A percentile compares a stretch with the other conserved stretches of the same genome.
These are phyloP conservation scores for Vitis hybrid DNA, from an alignment of 177 flowering plant species.

Conservation along the genomic window DNA sequence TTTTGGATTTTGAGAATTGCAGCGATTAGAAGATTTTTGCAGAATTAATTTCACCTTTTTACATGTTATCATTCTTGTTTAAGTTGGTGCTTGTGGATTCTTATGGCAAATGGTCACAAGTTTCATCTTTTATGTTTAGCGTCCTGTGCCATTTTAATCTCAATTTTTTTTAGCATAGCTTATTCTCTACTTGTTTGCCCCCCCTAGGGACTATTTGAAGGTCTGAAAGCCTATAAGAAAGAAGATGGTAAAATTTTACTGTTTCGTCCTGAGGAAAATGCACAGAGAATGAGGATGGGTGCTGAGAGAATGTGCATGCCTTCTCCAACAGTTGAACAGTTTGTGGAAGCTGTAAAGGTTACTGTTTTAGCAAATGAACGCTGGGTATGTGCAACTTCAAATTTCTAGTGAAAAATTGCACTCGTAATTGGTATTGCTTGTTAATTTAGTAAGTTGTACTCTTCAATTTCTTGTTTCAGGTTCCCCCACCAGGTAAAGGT, in stretches of 20 bases:
- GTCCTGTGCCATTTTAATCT: not conserved
- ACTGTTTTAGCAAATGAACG: conserved; percentile 88
- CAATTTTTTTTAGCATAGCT: too few relatives aligned
- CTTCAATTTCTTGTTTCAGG: conserved; percentile 36
- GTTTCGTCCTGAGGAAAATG: conserved; percentile 98
- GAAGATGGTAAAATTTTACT: conserved; percentile 73
- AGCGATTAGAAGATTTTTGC: too few relatives aligned
- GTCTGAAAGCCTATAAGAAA: conserved; percentile 80
- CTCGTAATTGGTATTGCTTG: not conserved
- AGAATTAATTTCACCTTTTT: not conserved
- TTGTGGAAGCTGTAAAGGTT: conserved; percentile 83
- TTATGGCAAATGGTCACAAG: not conserved
- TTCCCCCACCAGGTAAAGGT: conserved; percentile 94
- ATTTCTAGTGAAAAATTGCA: not conserved
- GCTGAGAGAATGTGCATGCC: conserved; percentile 98
- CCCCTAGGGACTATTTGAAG: conserved; percentile 79
- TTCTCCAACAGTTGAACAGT: conserved; percentile 81
- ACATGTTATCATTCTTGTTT: not conserved
- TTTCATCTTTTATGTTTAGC: not conserved
- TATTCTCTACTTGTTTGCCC: not conserved
- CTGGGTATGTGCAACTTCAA: conserved; percentile 60
- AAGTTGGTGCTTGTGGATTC: not conserved
- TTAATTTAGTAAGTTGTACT: not conserved
- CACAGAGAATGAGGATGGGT: conserved; percentile 71
- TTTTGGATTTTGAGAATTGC: not conserved